Percentiles rank a stretch among this genome's conserved stretches.
Conservation (phyloP, 1,284 basidiomycete genomes). For the Erythrobasidium hasegawianum region DNA sequence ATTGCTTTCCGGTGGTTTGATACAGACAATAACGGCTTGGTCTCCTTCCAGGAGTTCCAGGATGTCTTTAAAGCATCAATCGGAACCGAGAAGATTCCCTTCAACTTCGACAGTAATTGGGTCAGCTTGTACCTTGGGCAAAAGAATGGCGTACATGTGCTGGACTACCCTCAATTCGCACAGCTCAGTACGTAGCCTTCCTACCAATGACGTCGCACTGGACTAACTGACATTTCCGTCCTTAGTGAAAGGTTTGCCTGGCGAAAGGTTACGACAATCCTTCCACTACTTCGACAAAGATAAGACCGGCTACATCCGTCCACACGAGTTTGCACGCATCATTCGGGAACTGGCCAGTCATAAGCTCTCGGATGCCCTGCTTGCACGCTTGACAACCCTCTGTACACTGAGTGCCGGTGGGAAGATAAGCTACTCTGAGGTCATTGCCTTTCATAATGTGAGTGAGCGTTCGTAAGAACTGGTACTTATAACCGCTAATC, state of each 20-base stretch:
- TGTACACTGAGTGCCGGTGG: constrained; percentile 80
- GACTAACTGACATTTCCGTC: neutral
- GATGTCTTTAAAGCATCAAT: constrained; percentile 77
- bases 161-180: constrained; percentile 67
- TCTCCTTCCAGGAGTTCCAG: constrained; percentile 90
- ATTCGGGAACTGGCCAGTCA: constrained; percentile 92
- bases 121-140: constrained; percentile 88
- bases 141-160: constrained; percentile 78
- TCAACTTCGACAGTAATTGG: constrained; percentile 94
- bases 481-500: constrained; percentile 17
- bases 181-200: constrained; percentile 67
- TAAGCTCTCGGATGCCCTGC: constrained; percentile 85
- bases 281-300: constrained; percentile 84
- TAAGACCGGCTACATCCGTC: constrained; percentile 82
- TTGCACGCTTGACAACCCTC: constrained; percentile 81
- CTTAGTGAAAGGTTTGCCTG: constrained; percentile 87
- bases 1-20: constrained; percentile 94
- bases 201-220: constrained; percentile 46
- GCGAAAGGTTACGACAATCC: constrained; percentile 87
- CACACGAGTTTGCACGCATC: constrained; percentile 87
- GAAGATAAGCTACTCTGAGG: constrained; percentile 89
- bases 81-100: constrained; percentile 76
- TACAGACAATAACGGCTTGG: constrained; percentile 78
- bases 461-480: constrained; percentile 12
- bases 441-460: constrained; percentile 91